Base-by-base conservation (phyloP, 2,329 filamentous ascomycete genomes). In the Dothistroma pini region DNA sequence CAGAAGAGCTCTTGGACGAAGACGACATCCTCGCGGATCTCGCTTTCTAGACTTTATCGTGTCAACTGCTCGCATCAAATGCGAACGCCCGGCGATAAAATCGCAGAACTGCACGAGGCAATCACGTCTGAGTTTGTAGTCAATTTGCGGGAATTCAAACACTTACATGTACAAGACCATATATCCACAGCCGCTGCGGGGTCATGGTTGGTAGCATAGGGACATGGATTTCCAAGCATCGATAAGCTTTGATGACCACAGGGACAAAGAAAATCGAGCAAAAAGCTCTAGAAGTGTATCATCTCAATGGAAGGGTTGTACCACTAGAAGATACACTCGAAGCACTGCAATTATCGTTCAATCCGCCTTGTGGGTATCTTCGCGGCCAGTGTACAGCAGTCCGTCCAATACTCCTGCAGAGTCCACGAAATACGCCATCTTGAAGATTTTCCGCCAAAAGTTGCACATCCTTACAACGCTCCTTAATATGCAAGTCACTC, bases 401-500 rank as follows among this genome's bases (percentile, higher is more conserved):
- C 48, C 48, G 48, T 51, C 16, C 21, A 29, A 6, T 25, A 51
- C 4, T 29, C 14, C 29, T 10, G 12, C 14, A 16, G 22, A 21
- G 19, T 21, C 29, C 6, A 14, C 48, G 21, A 51, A 51, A 6
- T 44, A 1, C 41, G 41, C 9, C 41, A 19, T 44, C 34, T n/a
- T 44, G 9, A 44, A 44, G 41, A 44, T n/a, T 44, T 29, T 44
- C 41, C 41, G 41, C 14, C 41, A 44, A 44, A 44, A 44, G 41
- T 29, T 51, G 48, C 48, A 35, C 19, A 53, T 21, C n/a, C 29
- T 48, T 55, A 47, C 38, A 56, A 31, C n/a, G 5, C 38, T n/a
- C 38, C 38, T 10, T 31, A 5, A 49, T 22, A 22, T 59, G 29
- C 10, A 55, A 50, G 5, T 51, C 57, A 49, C 29, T 65, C 54